Evolutionary conservation across 306 rosid species (phyloP).

Genomic region (Medicago truncatula): MtrunA17r5.0-ANR NC_053049.1:47692501-47693000

Average conservation of each 20-base stretch:
- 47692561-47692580: slow-evolving; percentile 42
- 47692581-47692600: not conserved
- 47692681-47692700: slow-evolving; percentile 45
- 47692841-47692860: not conserved
- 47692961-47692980: no score
- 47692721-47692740: not conserved
- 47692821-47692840: not conserved
- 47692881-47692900: not conserved
- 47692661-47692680: slow-evolving; percentile 36
- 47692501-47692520: slow-evolving; percentile 37
- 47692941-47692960: no score
- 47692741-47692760: slow-evolving; percentile 23
- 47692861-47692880: not conserved
- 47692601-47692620: slow-evolving; percentile 20
- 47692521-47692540: slow-evolving; percentile 41
- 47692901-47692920: not conserved
- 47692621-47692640: slow-evolving; percentile 29
- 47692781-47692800: slow-evolving; percentile 39
- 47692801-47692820: slow-evolving; percentile 34
- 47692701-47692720: not conserved
- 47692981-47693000: no score
- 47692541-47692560: slow-evolving; percentile 43
- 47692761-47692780: slow-evolving; percentile 40
- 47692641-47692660: slow-evolving; percentile 49
- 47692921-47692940: no score